Evolutionary conservation across 345 rosid genomes (phyloP).

Genomic region (Euphorbia lathyris): DNA sequence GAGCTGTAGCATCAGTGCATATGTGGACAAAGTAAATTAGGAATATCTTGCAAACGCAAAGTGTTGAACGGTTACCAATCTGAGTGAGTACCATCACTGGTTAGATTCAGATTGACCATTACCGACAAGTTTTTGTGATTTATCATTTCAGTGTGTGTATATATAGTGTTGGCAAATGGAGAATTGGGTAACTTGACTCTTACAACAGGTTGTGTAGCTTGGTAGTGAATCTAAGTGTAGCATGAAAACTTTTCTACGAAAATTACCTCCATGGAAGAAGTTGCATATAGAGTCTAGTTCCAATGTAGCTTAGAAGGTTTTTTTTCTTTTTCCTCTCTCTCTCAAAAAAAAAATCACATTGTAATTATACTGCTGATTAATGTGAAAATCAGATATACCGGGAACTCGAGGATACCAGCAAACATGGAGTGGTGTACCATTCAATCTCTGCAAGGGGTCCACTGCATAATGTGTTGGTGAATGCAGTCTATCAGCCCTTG

Average conservation of each 20-base stretch:
- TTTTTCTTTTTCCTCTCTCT: background rate
- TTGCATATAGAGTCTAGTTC: background rate
- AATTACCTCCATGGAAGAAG: background rate
- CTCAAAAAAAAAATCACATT: background rate
- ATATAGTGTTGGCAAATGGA: background rate
- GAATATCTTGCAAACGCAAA: background rate
- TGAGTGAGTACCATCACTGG: background rate
- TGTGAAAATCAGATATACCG: slow-evolving; percentile 69
- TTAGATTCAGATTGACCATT: slow-evolving; percentile 6
- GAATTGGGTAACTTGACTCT: background rate
- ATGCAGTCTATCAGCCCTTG: slow-evolving; percentile 66
- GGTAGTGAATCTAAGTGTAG: background rate
- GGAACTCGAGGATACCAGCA: slow-evolving; percentile 67
- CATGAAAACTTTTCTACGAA: background rate
- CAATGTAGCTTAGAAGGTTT: background rate
- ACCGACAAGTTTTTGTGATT: slow-evolving; percentile 9
- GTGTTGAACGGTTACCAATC: no score
- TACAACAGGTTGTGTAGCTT: background rate
- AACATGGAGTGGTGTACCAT: slow-evolving; percentile 58
- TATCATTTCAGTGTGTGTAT: slow-evolving; percentile 3
- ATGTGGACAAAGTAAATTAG: background rate
- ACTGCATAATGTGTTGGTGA: slow-evolving; percentile 61
- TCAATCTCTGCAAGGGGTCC: slow-evolving; percentile 59
- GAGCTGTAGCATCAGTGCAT: background rate
- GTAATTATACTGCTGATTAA: slow-evolving; percentile 9